phyloP scores from a whole-genome alignment of 495 filamentous ascomycete species.

The Hypoxylon rickii region DNA sequence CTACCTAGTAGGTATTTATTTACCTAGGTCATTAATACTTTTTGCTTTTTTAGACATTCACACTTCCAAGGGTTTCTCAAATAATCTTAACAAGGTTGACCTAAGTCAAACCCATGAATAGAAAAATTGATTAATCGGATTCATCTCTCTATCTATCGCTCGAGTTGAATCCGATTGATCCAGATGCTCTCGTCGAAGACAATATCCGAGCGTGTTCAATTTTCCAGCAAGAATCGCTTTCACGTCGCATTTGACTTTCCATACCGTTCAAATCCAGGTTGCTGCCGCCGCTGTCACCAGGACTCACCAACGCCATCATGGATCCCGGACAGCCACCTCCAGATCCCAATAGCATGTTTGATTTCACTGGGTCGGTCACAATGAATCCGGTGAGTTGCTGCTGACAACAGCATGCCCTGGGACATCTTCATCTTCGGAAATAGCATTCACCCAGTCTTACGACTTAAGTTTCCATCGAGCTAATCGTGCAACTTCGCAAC shows the following conservation, averaged over 20 bases:
- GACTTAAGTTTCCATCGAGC: conserved; percentile 3
- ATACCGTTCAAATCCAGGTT: conserved; percentile 20
- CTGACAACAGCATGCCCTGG: conserved; percentile 8
- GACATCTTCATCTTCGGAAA: background rate
- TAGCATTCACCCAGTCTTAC: background rate
- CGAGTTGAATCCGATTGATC: conserved; percentile 9
- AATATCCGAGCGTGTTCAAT: conserved; percentile 14
- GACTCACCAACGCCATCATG: conserved; percentile 39
- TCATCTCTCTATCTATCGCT: background rate
- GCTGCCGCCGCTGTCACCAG: conserved; percentile 18
- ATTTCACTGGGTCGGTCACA: conserved; percentile 33
- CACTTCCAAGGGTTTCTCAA: background rate
- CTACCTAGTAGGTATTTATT: no score
- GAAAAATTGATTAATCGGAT: conserved; percentile 6
- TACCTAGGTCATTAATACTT: no score
- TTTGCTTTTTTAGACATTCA: background rate
- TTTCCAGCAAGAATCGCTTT: conserved; percentile 12
- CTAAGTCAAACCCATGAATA: no score
- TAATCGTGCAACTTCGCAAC: conserved; percentile 26
- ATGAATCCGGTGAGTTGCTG: conserved; percentile 39
- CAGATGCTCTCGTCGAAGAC: conserved; percentile 31
- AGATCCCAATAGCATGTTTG: conserved; percentile 39
- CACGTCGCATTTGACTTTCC: conserved; percentile 20
- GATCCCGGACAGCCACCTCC: conserved; percentile 42
- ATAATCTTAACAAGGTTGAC: background rate